phyloP scores from a whole-genome alignment of 805 yeast genomes.

The Spathaspora gorwiae region DNA sequence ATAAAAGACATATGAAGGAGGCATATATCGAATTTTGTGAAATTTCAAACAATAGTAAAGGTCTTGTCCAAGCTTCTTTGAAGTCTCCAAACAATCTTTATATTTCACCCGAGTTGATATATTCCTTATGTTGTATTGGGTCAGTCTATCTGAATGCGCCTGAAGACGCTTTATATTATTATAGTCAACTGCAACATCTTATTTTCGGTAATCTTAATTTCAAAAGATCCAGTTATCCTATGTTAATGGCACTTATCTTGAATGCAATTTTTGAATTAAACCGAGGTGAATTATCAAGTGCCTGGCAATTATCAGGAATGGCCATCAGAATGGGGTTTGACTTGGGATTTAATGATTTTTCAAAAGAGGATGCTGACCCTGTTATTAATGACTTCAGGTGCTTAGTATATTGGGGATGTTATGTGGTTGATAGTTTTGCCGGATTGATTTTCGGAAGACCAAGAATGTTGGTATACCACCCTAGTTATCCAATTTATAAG shows the following conservation, averaged over 20 bases:
- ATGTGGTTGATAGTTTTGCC: conserved; percentile 1
- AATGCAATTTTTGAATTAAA: conserved; percentile 2
- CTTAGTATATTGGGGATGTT: conserved; percentile 3
- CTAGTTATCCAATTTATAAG: not conserved
- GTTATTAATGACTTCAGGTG: not conserved
- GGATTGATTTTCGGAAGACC: conserved; percentile 2
- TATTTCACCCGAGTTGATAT: conserved; percentile 3
- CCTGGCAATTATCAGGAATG: conserved; percentile 4
- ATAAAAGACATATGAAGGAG: not conserved
- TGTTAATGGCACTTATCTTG: not conserved
- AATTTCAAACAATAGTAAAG: not conserved
- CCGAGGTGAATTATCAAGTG: conserved; percentile 2
- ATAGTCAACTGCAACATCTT: not conserved
- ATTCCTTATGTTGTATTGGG: conserved; percentile 1
- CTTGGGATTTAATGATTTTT: conserved; percentile 2
- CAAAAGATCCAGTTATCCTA: not conserved
- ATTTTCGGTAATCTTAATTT: not conserved
- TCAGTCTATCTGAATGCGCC: not conserved
- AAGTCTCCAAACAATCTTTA: conserved; percentile 1
- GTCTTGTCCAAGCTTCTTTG: not conserved
- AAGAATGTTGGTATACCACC: conserved; percentile 1
- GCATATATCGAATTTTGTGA: not conserved
- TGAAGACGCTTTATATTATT: conserved; percentile 1
- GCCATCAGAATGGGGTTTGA: conserved; percentile 6
- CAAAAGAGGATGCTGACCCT: not conserved